Percentiles rank a stretch among this genome's conserved stretches.
Evolutionary conservation across 2,329 filamentous ascomycete genomes (phyloP).

Genomic region (Aphanoascus verrucosus): DNA sequence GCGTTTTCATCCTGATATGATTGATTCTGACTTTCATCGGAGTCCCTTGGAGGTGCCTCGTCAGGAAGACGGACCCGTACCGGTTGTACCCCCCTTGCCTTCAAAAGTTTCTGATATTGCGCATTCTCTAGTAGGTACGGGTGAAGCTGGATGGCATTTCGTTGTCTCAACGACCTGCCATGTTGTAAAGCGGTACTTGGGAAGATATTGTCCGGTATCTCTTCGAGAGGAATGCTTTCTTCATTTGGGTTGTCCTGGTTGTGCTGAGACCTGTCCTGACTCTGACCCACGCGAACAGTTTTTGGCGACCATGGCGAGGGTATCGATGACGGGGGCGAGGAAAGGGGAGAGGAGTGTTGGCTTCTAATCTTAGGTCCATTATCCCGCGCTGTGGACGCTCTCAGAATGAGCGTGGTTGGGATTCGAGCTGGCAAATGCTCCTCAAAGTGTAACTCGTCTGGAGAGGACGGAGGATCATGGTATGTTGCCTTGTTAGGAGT

Average conservation of each 20-base stretch:
- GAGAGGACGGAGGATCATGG: slow-evolving; percentile 22
- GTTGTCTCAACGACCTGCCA: slow-evolving; percentile 31
- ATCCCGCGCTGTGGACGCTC: neutral
- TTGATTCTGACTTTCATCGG: slow-evolving; percentile 25
- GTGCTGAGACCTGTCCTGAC: neutral
- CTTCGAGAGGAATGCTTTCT: neutral
- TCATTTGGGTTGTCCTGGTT: neutral
- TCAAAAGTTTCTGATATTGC: slow-evolving; percentile 34
- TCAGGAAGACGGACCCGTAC: slow-evolving; percentile 25
- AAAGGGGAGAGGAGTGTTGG: slow-evolving; percentile 27
- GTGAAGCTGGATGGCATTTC: slow-evolving; percentile 41
- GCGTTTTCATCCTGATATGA: slow-evolving; percentile 26
- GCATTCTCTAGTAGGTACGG: slow-evolving; percentile 40
- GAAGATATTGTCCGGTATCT: neutral
- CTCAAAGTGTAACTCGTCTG: slow-evolving; percentile 30
- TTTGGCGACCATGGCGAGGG: slow-evolving; percentile 6
- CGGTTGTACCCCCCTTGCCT: slow-evolving; percentile 34
- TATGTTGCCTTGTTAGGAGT: neutral
- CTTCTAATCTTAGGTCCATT: slow-evolving; percentile 12
- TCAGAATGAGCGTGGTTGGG: slow-evolving; percentile 10
- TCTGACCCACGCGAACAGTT: neutral
- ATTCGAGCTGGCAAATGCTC: slow-evolving; percentile 14
- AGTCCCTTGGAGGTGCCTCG: slow-evolving; percentile 12
- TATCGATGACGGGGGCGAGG: slow-evolving; percentile 24
- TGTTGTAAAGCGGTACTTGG: neutral